Conservation (phyloP, 371 early-diverging fungal genomes). For the Quaeritorhiza haematococci region DNA sequence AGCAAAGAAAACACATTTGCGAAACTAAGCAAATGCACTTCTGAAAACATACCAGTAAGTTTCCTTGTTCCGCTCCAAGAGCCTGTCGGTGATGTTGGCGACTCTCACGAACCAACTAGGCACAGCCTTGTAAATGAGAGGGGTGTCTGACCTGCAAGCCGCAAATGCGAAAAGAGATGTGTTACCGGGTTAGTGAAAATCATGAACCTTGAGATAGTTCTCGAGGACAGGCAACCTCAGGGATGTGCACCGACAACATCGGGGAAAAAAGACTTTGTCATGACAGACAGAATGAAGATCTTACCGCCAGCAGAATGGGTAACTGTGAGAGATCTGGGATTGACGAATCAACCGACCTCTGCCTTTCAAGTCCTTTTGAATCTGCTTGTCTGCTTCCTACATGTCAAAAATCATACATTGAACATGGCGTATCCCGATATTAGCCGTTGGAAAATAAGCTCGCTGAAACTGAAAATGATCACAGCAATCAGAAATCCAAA, state of each 20-base stretch:
- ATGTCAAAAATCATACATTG: too few species aligned
- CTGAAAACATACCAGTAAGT: slow-evolving; percentile 85
- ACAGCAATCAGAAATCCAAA: slow-evolving; percentile 2
- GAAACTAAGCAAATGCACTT: background rate
- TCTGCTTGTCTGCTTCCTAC: slow-evolving; percentile 91
- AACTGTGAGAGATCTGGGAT: slow-evolving; percentile 66
- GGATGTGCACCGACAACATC: too few species aligned
- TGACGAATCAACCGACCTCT: slow-evolving; percentile 83
- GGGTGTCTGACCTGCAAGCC: slow-evolving; percentile 99
- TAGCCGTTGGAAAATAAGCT: background rate
- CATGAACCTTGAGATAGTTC: slow-evolving; percentile 18
- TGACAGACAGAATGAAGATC: too few species aligned
- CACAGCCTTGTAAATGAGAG: slow-evolving; percentile 97
- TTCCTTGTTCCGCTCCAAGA: slow-evolving; percentile 85
- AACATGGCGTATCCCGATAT: too few species aligned
- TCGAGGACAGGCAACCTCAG: too few species aligned
- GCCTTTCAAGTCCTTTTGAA: slow-evolving; percentile 88
- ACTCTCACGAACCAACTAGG: slow-evolving; percentile 99
- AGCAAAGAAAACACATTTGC: background rate
- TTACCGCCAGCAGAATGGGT: slow-evolving; percentile 70
- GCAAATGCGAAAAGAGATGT: background rate
- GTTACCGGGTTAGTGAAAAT: background rate
- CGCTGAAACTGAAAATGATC: background rate
- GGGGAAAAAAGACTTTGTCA: too few species aligned
- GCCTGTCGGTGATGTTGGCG: slow-evolving; percentile 73